A percentile compares a stretch with the other conserved stretches of the same genome.
These are phyloP conservation scores for Amylostereum areolatum DNA, from an alignment of 1,284 basidiomycete species.

Conservation along the genomic window DNA sequence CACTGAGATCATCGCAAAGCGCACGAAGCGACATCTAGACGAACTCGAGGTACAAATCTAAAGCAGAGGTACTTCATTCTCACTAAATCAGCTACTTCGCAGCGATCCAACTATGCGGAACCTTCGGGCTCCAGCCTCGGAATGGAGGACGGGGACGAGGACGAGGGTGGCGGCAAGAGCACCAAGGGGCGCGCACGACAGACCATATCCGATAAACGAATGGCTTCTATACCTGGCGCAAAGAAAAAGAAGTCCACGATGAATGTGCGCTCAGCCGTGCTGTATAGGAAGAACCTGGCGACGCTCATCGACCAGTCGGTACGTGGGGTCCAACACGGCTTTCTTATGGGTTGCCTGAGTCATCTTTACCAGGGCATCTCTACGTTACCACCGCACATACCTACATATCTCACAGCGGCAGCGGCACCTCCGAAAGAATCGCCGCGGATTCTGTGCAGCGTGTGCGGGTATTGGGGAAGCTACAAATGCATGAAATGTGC, in stretches of 20 bases:
- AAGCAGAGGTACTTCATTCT: constrained; percentile 1
- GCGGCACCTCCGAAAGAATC: constrained; percentile 43
- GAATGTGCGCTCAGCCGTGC: constrained; percentile 68
- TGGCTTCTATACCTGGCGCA: constrained; percentile 34
- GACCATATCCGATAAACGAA: constrained; percentile 67
- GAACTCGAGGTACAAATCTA: constrained; percentile 63
- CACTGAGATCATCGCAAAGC: constrained; percentile 64
- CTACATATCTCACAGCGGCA: constrained; percentile 54
- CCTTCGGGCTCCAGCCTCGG: constrained; percentile 35
- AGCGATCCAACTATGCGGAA: constrained; percentile 78
- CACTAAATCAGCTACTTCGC: constrained; percentile 7
- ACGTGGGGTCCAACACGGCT: constrained; percentile 19
- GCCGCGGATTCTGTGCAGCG: constrained; percentile 52
- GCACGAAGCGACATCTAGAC: constrained; percentile 69
- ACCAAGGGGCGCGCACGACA: constrained; percentile 65
- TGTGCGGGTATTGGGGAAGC: constrained; percentile 64
- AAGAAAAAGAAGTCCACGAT: constrained; percentile 76
- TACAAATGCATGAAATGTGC: constrained; percentile 58
- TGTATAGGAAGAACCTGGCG: constrained; percentile 73
- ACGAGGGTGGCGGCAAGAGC: constrained; percentile 25
- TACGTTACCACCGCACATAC: constrained; percentile 40
- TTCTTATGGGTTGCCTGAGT: neutral
- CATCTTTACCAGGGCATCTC: constrained; percentile 47
- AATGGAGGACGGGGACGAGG: constrained; percentile 28
- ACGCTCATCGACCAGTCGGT: constrained; percentile 76